Evolutionary conservation across 345 rosid genomes (phyloP).

Genomic region (Ceriops tagal): DNA sequence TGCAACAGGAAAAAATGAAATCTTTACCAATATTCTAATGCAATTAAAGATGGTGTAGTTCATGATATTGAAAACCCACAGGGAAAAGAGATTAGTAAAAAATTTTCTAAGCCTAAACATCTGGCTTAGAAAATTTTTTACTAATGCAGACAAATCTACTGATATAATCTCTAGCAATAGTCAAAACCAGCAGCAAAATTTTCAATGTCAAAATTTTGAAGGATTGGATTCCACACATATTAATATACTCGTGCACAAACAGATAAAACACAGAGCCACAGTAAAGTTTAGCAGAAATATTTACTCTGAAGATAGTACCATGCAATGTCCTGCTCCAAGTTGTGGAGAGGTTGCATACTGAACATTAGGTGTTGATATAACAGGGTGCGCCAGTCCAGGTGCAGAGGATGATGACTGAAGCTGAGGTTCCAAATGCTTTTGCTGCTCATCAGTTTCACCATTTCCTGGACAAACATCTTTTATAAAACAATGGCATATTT

Average conservation of each 20-base stretch:
- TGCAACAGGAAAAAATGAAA: too few species aligned
- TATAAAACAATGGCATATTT: slow-evolving; percentile 9
- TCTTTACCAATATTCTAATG: too few species aligned
- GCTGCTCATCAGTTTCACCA: slow-evolving; percentile 62
- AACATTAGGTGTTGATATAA: slow-evolving; percentile 42
- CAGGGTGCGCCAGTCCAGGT: slow-evolving; percentile 44
- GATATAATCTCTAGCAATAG: too few species aligned
- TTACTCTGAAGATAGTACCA: slow-evolving; percentile 42
- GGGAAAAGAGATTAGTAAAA: background rate
- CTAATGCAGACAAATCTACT: too few species aligned
- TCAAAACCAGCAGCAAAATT: too few species aligned
- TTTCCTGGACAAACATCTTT: slow-evolving; percentile 42
- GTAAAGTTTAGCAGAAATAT: slow-evolving; percentile 3
- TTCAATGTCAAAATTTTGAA: too few species aligned
- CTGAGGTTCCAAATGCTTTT: slow-evolving; percentile 48
- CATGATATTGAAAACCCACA: too few species aligned
- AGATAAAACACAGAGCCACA: background rate
- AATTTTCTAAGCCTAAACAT: background rate
- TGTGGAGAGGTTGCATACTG: slow-evolving; percentile 50
- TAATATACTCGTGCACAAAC: background rate
- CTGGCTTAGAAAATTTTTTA: background rate
- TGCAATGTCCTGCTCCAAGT: slow-evolving; percentile 48
- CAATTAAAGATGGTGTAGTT: too few species aligned
- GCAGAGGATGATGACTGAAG: slow-evolving; percentile 44
- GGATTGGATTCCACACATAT: too few species aligned